Evolutionary conservation across 148 eudicot species (phyloP).

Genomic region (Spergularia marina): DNA sequence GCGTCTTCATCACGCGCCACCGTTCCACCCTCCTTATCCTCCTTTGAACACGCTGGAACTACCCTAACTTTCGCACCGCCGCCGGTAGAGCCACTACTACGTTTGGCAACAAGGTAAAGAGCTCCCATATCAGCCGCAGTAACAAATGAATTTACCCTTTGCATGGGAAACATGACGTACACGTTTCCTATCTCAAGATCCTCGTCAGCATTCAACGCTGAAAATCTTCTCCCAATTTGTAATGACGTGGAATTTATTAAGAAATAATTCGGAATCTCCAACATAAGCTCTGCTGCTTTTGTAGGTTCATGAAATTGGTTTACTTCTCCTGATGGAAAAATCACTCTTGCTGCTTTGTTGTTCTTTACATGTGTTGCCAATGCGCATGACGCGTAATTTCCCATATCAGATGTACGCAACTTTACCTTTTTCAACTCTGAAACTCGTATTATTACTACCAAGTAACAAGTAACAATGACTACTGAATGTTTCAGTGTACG

Average conservation of each 20-base stretch:
- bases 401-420: slow-evolving; percentile 39
- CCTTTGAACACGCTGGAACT: slow-evolving; percentile 40
- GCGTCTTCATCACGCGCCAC: slow-evolving; percentile 17
- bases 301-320: slow-evolving; percentile 41
- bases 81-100: slow-evolving; percentile 8
- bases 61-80: slow-evolving; percentile 39
- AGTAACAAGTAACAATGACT: too few species aligned
- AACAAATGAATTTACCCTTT: slow-evolving; percentile 54
- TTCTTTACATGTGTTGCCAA: slow-evolving; percentile 29
- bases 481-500: neutral
- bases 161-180: slow-evolving; percentile 73
- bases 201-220: slow-evolving; percentile 74
- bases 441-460: neutral
- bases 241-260: slow-evolving; percentile 52
- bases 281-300: slow-evolving; percentile 83
- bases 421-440: neutral
- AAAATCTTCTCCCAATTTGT: slow-evolving; percentile 51
- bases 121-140: slow-evolving; percentile 68
- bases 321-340: slow-evolving; percentile 71
- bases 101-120: slow-evolving; percentile 57
- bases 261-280: slow-evolving; percentile 63
- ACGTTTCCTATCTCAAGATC: slow-evolving; percentile 62
- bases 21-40: slow-evolving; percentile 1
- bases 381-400: slow-evolving; percentile 75
- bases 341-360: slow-evolving; percentile 39